Evolutionary conservation across 768 basidiomycete genomes (phyloP), one percentile per base, ranked within the genome.

Genomic region (Lactifluus volemus): DNA sequence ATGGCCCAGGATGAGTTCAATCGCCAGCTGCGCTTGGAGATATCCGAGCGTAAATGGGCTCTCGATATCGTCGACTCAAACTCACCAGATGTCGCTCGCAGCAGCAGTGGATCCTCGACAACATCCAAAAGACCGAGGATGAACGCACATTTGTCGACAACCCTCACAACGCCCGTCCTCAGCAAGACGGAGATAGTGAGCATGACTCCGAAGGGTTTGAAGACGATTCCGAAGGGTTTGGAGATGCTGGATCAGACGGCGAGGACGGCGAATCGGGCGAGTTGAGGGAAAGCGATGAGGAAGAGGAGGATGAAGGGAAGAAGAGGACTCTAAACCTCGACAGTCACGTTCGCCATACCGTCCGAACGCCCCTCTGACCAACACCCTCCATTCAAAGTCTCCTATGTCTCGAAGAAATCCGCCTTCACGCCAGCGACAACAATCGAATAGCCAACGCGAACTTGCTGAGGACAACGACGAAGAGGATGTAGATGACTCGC

Each of bases 81-180:
- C n/a, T 66, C 65, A 12, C 63, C 63, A 4, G 63, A 66, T 44
- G 63, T 65, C 38, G 53, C 42, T n/a, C 47, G 60, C 56, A 66
- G 53, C 65, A 66, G 51, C 65, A 66, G 57, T 54, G 39, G 59
- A 66, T 65, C 48, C 53, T 66, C 29, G 65, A 66, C 6, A 52
- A 42, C 29, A 65, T 66, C 48, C 55, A 49, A 38, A 66, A 61
- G 59, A 12, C 25, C 21, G 59, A 64, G 0, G 45, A 49, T n/a
- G 34, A 58, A 29, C 38, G 12, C 9, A 4, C 3, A 21, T 3
- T 50, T 30, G 8, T 15, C 49, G 51, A 51, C 53, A 41, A 21
- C 17, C n/a, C 45, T 14, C 64, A 42, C 12, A 48, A 17, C 36
- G 6, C 42, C n/a, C 39, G 38, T 45, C 56, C 51, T 29, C 45